Evolutionary conservation across 306 rosid genomes (phyloP).

Genomic region (Quercus agrifolia): DNA sequence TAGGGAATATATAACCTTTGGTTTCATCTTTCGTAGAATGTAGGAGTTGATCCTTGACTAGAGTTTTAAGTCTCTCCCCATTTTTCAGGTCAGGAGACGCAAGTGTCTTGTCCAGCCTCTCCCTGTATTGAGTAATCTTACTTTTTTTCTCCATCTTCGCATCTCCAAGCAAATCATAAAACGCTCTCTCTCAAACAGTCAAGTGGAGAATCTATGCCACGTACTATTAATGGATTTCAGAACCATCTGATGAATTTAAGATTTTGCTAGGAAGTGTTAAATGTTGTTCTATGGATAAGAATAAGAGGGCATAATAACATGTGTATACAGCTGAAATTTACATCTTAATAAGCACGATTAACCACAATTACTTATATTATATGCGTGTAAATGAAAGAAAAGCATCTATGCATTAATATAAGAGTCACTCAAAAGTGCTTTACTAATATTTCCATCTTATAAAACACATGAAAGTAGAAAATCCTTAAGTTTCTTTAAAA

Average conservation of each 20-base stretch:
- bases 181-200: constrained; percentile 21
- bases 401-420: background rate
- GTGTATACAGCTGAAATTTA: background rate
- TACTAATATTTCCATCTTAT: background rate
- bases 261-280: background rate
- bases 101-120: constrained; percentile 71
- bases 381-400: background rate
- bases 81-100: constrained; percentile 62
- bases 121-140: constrained; percentile 69
- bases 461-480: background rate
- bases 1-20: constrained; percentile 44
- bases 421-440: background rate
- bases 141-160: constrained; percentile 57
- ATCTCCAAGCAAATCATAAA: constrained; percentile 25
- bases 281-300: constrained; percentile 5
- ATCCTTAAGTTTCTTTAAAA: constrained; percentile 2
- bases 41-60: constrained; percentile 59
- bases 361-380: background rate
- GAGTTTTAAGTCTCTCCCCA: constrained; percentile 45
- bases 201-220: background rate
- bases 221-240: constrained; percentile 11
- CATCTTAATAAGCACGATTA: constrained; percentile 18
- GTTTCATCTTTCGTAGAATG: constrained; percentile 38
- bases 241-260: constrained; percentile 20
- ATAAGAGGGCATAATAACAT: background rate